Conservation (phyloP, 2,329 filamentous ascomycete species). For the Trichoderma lentiforme region DNA sequence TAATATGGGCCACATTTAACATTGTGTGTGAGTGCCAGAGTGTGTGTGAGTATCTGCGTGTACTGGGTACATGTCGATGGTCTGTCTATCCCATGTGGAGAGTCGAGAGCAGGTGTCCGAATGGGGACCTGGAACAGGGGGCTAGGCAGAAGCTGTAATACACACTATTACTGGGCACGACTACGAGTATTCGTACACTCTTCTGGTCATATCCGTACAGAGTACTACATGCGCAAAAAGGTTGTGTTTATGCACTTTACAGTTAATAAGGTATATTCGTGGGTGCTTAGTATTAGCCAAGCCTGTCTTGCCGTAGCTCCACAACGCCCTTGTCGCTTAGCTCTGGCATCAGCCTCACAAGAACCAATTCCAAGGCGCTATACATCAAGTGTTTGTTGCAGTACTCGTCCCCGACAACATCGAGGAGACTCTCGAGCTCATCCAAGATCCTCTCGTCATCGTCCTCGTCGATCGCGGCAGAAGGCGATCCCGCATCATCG, state of each 20-base stretch:
- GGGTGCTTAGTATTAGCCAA: constrained; percentile 34
- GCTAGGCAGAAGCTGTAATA: not conserved
- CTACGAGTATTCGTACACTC: not conserved
- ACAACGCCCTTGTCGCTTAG: constrained; percentile 66
- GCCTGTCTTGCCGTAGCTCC: constrained; percentile 71
- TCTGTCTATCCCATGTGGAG: constrained; percentile 3
- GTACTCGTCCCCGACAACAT: constrained; percentile 76
- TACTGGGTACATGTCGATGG: constrained; percentile 5
- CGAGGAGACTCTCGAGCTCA: constrained; percentile 65
- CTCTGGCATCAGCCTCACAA: constrained; percentile 84
- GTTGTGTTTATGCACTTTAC: not conserved
- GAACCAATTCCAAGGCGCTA: constrained; percentile 71
- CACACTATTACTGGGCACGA: not conserved
- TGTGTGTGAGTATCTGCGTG: not conserved
- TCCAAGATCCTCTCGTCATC: constrained; percentile 44
- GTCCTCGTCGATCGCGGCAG: constrained; percentile 6
- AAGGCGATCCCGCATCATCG: constrained; percentile 12
- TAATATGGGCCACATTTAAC: not conserved
- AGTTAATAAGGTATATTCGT: not conserved
- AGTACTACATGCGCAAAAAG: not conserved
- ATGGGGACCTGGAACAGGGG: not conserved
- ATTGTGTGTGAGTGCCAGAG: not conserved
- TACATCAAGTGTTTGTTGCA: constrained; percentile 93
- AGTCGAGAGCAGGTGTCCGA: not conserved
- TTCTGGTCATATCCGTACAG: not conserved